Conservation (phyloP, 352 stramenopile species). For the Peronospora destructor region DNA sequence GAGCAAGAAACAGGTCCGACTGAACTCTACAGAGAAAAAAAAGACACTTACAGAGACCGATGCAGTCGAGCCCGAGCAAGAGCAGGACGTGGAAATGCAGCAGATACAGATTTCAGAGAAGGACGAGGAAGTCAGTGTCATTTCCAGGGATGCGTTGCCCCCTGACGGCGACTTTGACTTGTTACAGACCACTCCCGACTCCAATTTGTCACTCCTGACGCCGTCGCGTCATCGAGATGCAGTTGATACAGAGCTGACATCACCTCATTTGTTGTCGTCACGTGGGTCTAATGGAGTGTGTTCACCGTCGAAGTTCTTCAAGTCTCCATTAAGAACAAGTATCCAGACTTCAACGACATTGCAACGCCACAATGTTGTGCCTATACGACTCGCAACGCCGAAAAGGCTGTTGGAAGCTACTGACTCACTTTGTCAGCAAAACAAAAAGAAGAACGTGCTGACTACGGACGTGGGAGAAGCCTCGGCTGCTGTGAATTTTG, state of each 20-base stretch:
- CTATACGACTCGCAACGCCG: slow-evolving; percentile 7
- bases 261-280: slow-evolving; percentile 27
- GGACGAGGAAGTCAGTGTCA: slow-evolving; percentile 43
- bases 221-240: slow-evolving; percentile 31
- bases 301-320: slow-evolving; percentile 73
- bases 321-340: slow-evolving; percentile 40
- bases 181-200: slow-evolving; percentile 22
- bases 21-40: slow-evolving; percentile 1
- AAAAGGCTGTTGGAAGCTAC: slow-evolving; percentile 20
- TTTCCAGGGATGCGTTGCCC: slow-evolving; percentile 40
- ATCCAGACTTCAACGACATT: slow-evolving; percentile 8
- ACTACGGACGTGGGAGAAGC: slow-evolving; percentile 4
- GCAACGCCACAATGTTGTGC: slow-evolving; percentile 12
- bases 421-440: slow-evolving; percentile 14
- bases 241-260: slow-evolving; percentile 2
- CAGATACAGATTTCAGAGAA: neutral
- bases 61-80: slow-evolving; percentile 10
- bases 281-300: slow-evolving; percentile 21
- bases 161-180: slow-evolving; percentile 55
- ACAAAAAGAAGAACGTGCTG: slow-evolving; percentile 9
- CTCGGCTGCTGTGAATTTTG: neutral
- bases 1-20: slow-evolving; percentile 4
- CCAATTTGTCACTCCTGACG: slow-evolving; percentile 46
- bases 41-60: neutral
- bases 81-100: slow-evolving; percentile 7